Evolutionary conservation across 139 green algal species (phyloP).

Genomic region (Picochlorum sp.): DNA sequence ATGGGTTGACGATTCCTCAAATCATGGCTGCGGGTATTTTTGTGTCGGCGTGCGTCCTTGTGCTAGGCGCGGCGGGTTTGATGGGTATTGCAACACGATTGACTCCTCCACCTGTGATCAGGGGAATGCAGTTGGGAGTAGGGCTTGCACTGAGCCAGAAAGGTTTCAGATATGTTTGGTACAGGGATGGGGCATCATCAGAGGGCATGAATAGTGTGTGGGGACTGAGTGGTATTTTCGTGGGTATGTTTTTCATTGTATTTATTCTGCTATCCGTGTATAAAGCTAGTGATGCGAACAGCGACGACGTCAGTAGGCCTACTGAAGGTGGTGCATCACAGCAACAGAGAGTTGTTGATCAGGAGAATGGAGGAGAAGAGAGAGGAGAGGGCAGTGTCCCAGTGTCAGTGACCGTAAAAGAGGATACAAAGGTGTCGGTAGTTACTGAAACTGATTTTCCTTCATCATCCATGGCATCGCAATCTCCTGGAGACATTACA

Average conservation of each 20-base stretch:
- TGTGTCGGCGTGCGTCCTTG: constrained; percentile 42
- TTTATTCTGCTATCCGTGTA: constrained; percentile 26
- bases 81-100: constrained; percentile 38
- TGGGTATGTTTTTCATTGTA: constrained; percentile 31
- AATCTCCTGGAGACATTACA: too few species aligned
- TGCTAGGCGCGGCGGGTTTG: constrained; percentile 45
- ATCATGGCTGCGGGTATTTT: constrained; percentile 54
- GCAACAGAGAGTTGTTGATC: too few species aligned
- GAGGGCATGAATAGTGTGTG: constrained; percentile 9
- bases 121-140: constrained; percentile 61
- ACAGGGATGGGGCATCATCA: not conserved
- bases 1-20: constrained; percentile 37
- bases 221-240: constrained; percentile 43
- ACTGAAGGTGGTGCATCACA: too few species aligned
- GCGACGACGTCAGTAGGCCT: too few species aligned
- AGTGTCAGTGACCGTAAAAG: too few species aligned
- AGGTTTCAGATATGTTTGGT: constrained; percentile 31
- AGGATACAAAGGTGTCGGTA: too few species aligned
- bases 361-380: too few species aligned
- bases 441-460: too few species aligned
- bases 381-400: too few species aligned
- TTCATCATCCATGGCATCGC: too few species aligned
- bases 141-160: constrained; percentile 55
- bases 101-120: constrained; percentile 23
- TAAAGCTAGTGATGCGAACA: too few species aligned